Evolutionary conservation across 345 rosid genomes (phyloP).

Genomic region (Noccaea bulbosa): DNA sequence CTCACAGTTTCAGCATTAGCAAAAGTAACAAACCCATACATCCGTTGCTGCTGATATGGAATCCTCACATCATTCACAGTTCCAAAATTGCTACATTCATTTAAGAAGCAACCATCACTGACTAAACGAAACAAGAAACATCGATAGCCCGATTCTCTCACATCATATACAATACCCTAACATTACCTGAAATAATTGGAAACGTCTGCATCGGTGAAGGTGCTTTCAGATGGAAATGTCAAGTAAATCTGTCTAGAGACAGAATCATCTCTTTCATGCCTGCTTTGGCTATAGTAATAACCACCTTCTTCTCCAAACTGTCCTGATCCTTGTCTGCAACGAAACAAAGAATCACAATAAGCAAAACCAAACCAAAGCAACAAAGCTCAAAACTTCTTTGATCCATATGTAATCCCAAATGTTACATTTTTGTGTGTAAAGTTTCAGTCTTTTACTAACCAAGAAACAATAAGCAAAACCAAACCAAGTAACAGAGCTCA

Average conservation of each 20-base stretch:
- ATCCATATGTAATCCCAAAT: slow-evolving; percentile 1
- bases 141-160: background rate
- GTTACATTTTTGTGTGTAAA: background rate
- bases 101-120: slow-evolving; percentile 19
- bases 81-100: slow-evolving; percentile 68
- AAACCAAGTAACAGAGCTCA: too few relatives aligned
- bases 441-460: slow-evolving; percentile 8
- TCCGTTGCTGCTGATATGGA: slow-evolving; percentile 86
- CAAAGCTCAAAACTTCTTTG: slow-evolving; percentile 1
- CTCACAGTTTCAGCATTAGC: slow-evolving; percentile 76
- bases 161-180: background rate
- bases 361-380: slow-evolving; percentile 1
- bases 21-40: slow-evolving; percentile 96
- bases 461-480: too few relatives aligned
- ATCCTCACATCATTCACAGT: slow-evolving; percentile 92
- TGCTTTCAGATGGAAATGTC: slow-evolving; percentile 92
- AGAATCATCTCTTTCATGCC: slow-evolving; percentile 39
- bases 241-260: slow-evolving; percentile 83
- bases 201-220: slow-evolving; percentile 87
- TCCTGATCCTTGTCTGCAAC: slow-evolving; percentile 24
- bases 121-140: slow-evolving; percentile 24
- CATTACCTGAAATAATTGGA: slow-evolving; percentile 80
- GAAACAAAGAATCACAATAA: background rate
- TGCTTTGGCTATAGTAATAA: slow-evolving; percentile 9
- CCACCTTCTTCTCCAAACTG: slow-evolving; percentile 31